phyloP scores from a whole-genome alignment of 31 red algal species.

The Porphyra umbilicalis region DNA sequence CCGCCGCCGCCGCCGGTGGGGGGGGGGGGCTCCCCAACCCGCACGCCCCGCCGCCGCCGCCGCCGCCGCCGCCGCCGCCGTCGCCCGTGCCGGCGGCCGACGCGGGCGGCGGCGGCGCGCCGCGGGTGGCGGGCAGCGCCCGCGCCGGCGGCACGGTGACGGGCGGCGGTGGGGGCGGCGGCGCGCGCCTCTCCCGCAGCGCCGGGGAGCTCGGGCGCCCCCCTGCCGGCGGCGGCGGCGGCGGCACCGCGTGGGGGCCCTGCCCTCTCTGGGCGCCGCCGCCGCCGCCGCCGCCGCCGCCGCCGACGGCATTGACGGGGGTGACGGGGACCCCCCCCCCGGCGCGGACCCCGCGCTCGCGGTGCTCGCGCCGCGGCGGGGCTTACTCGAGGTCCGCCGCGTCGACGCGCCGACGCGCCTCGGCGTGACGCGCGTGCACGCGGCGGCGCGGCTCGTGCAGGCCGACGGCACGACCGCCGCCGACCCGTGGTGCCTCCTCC shows the following conservation, averaged over 20 bases:
- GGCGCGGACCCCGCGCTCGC: conserved; percentile 23
- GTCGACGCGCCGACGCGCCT: conserved; percentile 13
- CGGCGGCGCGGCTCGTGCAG: conserved; percentile 39
- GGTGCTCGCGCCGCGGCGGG: conserved; percentile 36
- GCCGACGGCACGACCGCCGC: not conserved
- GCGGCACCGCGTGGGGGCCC: not conserved
- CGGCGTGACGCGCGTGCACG: conserved; percentile 22
- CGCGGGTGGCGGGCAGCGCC: not conserved
- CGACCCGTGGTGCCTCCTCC: not conserved
- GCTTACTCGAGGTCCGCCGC: conserved; percentile 43
- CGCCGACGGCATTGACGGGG: not conserved
- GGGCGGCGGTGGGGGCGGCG: not conserved
- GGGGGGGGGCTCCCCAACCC: not conserved
- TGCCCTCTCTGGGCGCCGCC: not conserved
- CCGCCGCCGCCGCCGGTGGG: not conserved
- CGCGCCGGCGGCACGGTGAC: not conserved
- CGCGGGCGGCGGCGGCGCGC: not conserved
- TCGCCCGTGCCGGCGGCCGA: not conserved
- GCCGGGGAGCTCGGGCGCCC: not conserved
- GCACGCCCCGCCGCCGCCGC: not conserved
- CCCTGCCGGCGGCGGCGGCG: not conserved
- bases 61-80: not conserved
- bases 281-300: not conserved
- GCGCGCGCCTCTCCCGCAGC: not conserved
- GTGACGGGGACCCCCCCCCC: too few relatives aligned